Percentiles rank a stretch among this genome's conserved stretches.
These are phyloP conservation scores for Cyberlindnera suaveolens DNA, from an alignment of 805 yeast genomes.

Conservation along the genomic window DNA sequence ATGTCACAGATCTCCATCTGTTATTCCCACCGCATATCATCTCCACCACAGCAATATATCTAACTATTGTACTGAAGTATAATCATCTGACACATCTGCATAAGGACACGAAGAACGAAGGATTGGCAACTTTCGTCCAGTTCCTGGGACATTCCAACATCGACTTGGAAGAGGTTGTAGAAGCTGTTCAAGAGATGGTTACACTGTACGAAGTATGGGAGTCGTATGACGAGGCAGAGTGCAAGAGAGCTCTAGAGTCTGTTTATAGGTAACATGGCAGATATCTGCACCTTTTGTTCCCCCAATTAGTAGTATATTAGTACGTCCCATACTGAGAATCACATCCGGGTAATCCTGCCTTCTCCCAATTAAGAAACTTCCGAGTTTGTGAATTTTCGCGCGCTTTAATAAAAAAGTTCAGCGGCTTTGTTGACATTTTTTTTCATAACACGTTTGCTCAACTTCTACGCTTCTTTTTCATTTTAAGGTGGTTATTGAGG, in stretches of 20 bases:
- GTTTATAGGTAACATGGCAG: constrained; percentile 2
- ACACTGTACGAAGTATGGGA: constrained; percentile 84
- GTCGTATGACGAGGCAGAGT: constrained; percentile 55
- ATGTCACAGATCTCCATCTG: constrained; percentile 79
- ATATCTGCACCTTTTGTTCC: too few relatives aligned
- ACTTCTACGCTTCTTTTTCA: too few relatives aligned
- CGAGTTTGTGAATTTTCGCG: too few relatives aligned
- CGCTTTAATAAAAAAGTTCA: too few relatives aligned
- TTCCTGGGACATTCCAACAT: constrained; percentile 74
- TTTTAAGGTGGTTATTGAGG: too few relatives aligned
- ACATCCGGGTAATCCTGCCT: too few relatives aligned
- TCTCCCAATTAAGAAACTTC: too few relatives aligned
- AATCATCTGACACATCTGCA: constrained; percentile 17
- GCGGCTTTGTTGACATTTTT: too few relatives aligned
- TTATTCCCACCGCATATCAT: constrained; percentile 85
- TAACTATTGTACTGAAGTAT: constrained; percentile 57
- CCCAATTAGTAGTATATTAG: too few relatives aligned
- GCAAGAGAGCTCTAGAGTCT: constrained; percentile 20
- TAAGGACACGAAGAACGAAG: constrained; percentile 21
- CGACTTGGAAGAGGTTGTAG: constrained; percentile 70
- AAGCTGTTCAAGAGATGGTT: constrained; percentile 78
- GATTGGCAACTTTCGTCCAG: constrained; percentile 50
- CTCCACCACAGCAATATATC: constrained; percentile 75
- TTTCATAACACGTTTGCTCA: too few relatives aligned
- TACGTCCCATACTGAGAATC: too few relatives aligned